Evolutionary conservation across 768 basidiomycete genomes (phyloP).

Genomic region (Lactarius tabidus): DNA sequence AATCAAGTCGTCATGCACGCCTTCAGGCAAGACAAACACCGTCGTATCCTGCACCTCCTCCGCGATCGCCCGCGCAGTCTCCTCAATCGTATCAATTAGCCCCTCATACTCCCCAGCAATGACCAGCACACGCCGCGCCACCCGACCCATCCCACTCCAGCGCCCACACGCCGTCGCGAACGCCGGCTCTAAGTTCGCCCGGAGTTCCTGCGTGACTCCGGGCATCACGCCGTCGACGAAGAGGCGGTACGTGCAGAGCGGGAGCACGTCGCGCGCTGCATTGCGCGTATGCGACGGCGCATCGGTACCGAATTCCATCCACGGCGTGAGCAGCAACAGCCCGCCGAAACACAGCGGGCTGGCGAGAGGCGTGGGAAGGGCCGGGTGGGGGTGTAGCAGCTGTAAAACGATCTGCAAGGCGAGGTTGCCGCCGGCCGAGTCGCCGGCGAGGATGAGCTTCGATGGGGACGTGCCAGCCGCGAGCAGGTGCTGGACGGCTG

Average conservation of each 20-base stretch:
- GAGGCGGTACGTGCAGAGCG: neutral
- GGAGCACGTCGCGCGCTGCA: neutral
- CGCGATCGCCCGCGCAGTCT: neutral
- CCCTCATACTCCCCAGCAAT: slow-evolving; percentile 2
- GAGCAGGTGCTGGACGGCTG: slow-evolving; percentile 21
- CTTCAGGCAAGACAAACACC: slow-evolving; percentile 1
- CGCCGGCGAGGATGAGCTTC: slow-evolving; percentile 27
- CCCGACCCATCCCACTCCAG: slow-evolving; percentile 1
- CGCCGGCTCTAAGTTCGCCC: slow-evolving; percentile 5
- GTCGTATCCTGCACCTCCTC: slow-evolving; percentile 2
- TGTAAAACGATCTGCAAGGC: slow-evolving; percentile 24
- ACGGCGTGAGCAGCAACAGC: slow-evolving; percentile 8
- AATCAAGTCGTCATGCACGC: slow-evolving; percentile 19
- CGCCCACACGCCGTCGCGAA: neutral
- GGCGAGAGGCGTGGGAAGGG: neutral
- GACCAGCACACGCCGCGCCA: slow-evolving; percentile 1
- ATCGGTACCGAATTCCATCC: neutral
- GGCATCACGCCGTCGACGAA: neutral
- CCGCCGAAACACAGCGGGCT: neutral
- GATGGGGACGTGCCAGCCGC: slow-evolving; percentile 21
- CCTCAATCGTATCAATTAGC: neutral
- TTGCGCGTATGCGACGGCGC: slow-evolving; percentile 10
- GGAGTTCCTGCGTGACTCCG: slow-evolving; percentile 4
- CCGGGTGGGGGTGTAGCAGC: slow-evolving; percentile 22
- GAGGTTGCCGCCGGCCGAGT: slow-evolving; percentile 26